phyloP scores from a whole-genome alignment of 2,329 filamentous ascomycete species.

The Cladosporium halotolerans region DNA sequence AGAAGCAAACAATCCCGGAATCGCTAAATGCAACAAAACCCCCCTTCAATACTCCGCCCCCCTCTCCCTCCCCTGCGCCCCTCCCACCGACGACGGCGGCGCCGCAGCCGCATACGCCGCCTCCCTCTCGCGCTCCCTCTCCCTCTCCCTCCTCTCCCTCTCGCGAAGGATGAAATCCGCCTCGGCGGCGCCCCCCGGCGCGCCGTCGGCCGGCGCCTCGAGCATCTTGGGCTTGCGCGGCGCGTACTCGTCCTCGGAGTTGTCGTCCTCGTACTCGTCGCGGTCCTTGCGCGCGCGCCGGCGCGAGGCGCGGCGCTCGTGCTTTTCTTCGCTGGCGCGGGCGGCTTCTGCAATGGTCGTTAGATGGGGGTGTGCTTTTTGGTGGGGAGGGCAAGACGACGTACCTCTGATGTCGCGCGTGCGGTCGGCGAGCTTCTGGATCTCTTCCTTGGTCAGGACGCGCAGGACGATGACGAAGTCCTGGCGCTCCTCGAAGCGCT shows the following conservation, averaged over 20 bases:
- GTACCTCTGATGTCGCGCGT: constrained; percentile 70
- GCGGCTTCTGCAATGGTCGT: constrained; percentile 12
- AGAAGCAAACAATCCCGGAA: too few species aligned
- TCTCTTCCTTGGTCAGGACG: constrained; percentile 81
- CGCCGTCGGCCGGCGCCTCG: constrained; percentile 24
- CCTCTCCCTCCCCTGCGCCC: background rate
- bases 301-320: constrained; percentile 22
- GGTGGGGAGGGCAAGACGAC: background rate
- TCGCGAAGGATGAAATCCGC: constrained; percentile 26
- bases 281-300: constrained; percentile 22
- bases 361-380: constrained; percentile 1
- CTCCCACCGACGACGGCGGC: background rate
- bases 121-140: constrained; percentile 20
- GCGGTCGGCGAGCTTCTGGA: constrained; percentile 75
- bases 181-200: constrained; percentile 12
- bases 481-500: constrained; percentile 84
- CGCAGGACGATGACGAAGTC: constrained; percentile 90
- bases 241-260: constrained; percentile 30
- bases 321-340: constrained; percentile 22
- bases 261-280: constrained; percentile 30
- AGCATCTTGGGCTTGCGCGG: constrained; percentile 28
- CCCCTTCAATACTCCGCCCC: background rate
- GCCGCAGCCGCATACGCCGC: constrained; percentile 13
- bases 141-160: constrained; percentile 21
- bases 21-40: background rate